Evolutionary conservation across 169 alveolate genomes (phyloP), one percentile per base, ranked within the genome.

Genomic region (Hepatocystis sp.): DNA sequence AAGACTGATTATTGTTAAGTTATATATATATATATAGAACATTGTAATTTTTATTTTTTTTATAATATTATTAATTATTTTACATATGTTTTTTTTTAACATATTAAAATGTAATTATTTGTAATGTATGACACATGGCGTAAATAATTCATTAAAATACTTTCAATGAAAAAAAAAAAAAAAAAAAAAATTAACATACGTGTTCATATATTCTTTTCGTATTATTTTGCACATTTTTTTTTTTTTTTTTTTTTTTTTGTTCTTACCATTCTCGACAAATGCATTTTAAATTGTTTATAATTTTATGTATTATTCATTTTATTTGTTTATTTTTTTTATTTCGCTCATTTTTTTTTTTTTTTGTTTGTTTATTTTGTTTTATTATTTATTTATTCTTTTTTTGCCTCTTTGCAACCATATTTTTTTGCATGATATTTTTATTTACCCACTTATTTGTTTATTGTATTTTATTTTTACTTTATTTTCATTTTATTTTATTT

Each of bases 151-250:
- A n/a, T n/a, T n/a, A n/a, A n/a, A n/a, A n/a, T n/a, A n/a, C n/a
- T n/a, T n/a, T n/a, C n/a, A n/a, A n/a, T n/a, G n/a, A n/a, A n/a
- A n/a, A n/a, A n/a, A n/a, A n/a, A n/a, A n/a, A n/a, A n/a, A n/a
- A n/a, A n/a, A n/a, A n/a, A n/a, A n/a, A n/a, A n/a, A n/a, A n/a
- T n/a, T n/a, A n/a, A n/a, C n/a, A n/a, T n/a, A n/a, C n/a, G n/a
- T n/a, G n/a, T n/a, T n/a, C n/a, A n/a, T n/a, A n/a, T n/a, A n/a
- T n/a, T n/a, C n/a, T n/a, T n/a, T n/a, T n/a, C n/a, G n/a, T n/a
- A n/a, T n/a, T n/a, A n/a, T n/a, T n/a, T n/a, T n/a, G n/a, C n/a
- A 25, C 64, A 53, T 53, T 25, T 25, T 53, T 53, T 53, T 53
- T n/a, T 53, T 53, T 17, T 53, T 19, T 5, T 21, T 53, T 53